phyloP scores from a whole-genome alignment of 2,329 filamentous ascomycete species.

The Claviceps africana region DNA sequence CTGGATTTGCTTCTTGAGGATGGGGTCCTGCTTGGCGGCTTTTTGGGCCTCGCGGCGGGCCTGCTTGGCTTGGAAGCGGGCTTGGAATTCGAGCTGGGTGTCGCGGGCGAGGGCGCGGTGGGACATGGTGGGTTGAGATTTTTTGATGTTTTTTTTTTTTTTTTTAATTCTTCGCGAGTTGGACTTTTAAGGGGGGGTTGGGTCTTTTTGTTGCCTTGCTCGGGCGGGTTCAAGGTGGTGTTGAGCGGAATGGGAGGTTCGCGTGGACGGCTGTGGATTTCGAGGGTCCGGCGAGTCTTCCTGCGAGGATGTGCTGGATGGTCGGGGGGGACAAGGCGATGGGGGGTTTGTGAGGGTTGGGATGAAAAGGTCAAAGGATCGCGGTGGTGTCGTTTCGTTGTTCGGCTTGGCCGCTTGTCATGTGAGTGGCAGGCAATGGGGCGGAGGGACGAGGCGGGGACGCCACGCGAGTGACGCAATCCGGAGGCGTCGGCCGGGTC shows the following conservation, averaged over 20 bases:
- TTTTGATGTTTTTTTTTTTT: too few relatives aligned
- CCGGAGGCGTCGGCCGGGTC: not conserved
- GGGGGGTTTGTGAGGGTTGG: not conserved
- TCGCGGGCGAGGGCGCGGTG: slow-evolving; percentile 45
- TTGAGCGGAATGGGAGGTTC: too few relatives aligned
- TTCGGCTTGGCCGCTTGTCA: slow-evolving; percentile 4
- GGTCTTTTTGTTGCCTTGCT: too few relatives aligned
- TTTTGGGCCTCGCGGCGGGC: slow-evolving; percentile 47
- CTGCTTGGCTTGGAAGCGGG: slow-evolving; percentile 49
- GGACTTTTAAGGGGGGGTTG: too few relatives aligned
- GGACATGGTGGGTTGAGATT: slow-evolving; percentile 34
- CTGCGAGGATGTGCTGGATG: too few relatives aligned
- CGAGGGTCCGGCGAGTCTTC: too few relatives aligned
- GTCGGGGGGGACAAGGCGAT: too few relatives aligned
- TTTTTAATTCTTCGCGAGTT: too few relatives aligned
- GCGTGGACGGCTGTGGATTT: too few relatives aligned
- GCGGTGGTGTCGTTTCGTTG: not conserved
- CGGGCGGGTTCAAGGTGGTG: too few relatives aligned
- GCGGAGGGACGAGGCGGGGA: slow-evolving; percentile 4
- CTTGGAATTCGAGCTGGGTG: slow-evolving; percentile 50
- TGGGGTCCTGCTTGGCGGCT: slow-evolving; percentile 45
- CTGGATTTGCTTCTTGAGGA: slow-evolving; percentile 49
- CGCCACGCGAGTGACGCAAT: slow-evolving; percentile 8
- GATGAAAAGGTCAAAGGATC: too few relatives aligned
- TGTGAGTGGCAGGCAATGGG: slow-evolving; percentile 4